Evolutionary conservation across 2,329 filamentous ascomycete species (phyloP).

Genomic region (Penicillium psychrosexuale): DNA sequence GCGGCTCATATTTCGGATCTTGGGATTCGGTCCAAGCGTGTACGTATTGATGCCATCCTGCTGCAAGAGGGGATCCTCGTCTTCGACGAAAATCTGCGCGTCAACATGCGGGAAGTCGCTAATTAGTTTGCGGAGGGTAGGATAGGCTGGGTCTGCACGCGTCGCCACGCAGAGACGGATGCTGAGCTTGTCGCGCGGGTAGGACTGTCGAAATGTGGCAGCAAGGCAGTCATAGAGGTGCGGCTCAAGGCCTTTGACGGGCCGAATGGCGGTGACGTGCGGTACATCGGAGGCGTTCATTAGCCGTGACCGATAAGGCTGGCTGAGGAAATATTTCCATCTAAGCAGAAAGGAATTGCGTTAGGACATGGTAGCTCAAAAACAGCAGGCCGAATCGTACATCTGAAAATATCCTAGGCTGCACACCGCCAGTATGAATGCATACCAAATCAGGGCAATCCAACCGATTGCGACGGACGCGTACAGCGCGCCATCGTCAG

Average conservation of each 20-base stretch:
- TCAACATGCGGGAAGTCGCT: slow-evolving; percentile 70
- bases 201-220: slow-evolving; percentile 77
- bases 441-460: slow-evolving; percentile 54
- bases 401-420: slow-evolving; percentile 58
- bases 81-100: slow-evolving; percentile 72
- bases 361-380: slow-evolving; percentile 5
- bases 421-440: slow-evolving; percentile 55
- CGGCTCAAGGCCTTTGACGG: slow-evolving; percentile 88
- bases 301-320: slow-evolving; percentile 44
- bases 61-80: slow-evolving; percentile 70
- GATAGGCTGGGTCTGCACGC: slow-evolving; percentile 70
- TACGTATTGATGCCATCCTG: slow-evolving; percentile 50
- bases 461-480: slow-evolving; percentile 46
- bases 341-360: slow-evolving; percentile 34
- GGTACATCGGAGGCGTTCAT: slow-evolving; percentile 56
- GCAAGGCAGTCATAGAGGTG: slow-evolving; percentile 89
- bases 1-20: slow-evolving; percentile 93
- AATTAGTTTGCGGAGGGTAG: slow-evolving; percentile 68
- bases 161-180: slow-evolving; percentile 80
- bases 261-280: slow-evolving; percentile 85
- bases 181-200: slow-evolving; percentile 71
- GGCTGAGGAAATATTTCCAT: slow-evolving; percentile 53
- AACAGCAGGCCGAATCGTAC: slow-evolving; percentile 35
- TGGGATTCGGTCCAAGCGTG: slow-evolving; percentile 89
- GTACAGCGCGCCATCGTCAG: slow-evolving; percentile 28